These are phyloP conservation scores for Aspergillus ustus DNA, from an alignment of 2,329 filamentous ascomycete species.

Conservation along the genomic window DNA sequence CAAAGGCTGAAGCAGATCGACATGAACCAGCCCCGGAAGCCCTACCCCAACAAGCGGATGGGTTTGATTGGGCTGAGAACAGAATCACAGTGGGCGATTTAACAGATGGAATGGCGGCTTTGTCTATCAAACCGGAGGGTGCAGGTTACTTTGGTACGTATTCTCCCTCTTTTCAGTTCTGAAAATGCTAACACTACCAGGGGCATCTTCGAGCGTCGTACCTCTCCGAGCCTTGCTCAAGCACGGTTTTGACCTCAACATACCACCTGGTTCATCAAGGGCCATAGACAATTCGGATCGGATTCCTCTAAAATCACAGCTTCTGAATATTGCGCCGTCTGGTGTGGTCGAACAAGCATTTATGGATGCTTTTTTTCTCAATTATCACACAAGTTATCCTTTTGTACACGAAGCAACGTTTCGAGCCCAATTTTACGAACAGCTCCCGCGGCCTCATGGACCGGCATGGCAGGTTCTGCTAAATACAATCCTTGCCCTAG, in stretches of 20 bases:
- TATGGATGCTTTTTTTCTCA: constrained; percentile 52
- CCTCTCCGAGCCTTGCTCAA: constrained; percentile 44
- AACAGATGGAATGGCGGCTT: constrained; percentile 47
- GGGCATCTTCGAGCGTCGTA: constrained; percentile 46
- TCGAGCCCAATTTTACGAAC: constrained; percentile 51
- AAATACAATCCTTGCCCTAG: constrained; percentile 52
- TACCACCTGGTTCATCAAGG: constrained; percentile 36
- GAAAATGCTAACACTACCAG: constrained; percentile 23
- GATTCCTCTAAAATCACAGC: constrained; percentile 43
- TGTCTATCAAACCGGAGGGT: constrained; percentile 46
- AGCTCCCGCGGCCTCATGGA: constrained; percentile 48
- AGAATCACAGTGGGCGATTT: constrained; percentile 44
- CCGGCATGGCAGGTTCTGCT: constrained; percentile 52
- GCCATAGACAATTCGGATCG: constrained; percentile 28
- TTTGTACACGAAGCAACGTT: constrained; percentile 55
- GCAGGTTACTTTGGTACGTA: constrained; percentile 44
- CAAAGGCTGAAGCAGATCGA: constrained; percentile 39
- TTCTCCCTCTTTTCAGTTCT: not conserved
- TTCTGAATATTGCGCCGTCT: constrained; percentile 43
- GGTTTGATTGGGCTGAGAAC: constrained; percentile 46
- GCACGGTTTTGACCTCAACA: constrained; percentile 46
- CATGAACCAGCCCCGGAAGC: constrained; percentile 50
- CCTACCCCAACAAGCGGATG: constrained; percentile 44
- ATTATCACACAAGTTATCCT: constrained; percentile 54
- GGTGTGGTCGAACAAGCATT: constrained; percentile 46